These are phyloP conservation scores for Sclerotinia spermophila DNA, from an alignment of 2,329 filamentous ascomycete species.

Conservation along the genomic window DNA sequence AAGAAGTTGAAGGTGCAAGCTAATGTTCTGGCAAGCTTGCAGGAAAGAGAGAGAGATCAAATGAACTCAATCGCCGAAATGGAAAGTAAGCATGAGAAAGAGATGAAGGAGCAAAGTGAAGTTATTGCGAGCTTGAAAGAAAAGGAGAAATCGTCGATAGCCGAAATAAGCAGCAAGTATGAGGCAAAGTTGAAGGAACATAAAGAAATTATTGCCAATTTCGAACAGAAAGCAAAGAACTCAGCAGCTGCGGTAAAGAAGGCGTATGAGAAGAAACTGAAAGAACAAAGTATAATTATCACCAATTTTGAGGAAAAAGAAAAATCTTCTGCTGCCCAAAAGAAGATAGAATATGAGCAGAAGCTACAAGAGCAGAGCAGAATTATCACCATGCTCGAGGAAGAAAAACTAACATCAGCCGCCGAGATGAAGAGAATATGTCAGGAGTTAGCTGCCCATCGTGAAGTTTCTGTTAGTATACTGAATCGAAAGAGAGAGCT, in stretches of 20 bases:
- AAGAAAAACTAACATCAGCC: neutral
- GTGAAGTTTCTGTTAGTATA: conserved; percentile 4
- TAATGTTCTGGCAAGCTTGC: neutral
- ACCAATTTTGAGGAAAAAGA: neutral
- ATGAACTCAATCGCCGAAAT: neutral
- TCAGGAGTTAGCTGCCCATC: neutral
- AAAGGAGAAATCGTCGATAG: neutral
- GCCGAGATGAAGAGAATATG: neutral
- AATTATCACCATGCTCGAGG: neutral
- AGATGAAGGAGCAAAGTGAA: neutral
- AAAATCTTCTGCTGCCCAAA: too few relatives aligned
- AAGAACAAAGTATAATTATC: neutral
- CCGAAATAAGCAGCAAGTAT: neutral
- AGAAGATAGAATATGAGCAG: neutral
- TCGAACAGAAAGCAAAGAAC: neutral
- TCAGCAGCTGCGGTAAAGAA: neutral
- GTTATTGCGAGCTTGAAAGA: neutral
- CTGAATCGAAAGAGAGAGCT: conserved; percentile 1
- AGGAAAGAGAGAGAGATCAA: neutral
- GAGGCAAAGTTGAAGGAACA: neutral
- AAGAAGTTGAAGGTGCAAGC: neutral
- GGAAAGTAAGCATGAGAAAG: neutral
- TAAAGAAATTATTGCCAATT: neutral
- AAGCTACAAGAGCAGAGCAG: neutral
- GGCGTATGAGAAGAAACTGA: neutral